Evolutionary conservation across 805 yeast genomes (phyloP), one percentile per base, ranked within the genome.

Genomic region (Saturnispora bothae): DNA sequence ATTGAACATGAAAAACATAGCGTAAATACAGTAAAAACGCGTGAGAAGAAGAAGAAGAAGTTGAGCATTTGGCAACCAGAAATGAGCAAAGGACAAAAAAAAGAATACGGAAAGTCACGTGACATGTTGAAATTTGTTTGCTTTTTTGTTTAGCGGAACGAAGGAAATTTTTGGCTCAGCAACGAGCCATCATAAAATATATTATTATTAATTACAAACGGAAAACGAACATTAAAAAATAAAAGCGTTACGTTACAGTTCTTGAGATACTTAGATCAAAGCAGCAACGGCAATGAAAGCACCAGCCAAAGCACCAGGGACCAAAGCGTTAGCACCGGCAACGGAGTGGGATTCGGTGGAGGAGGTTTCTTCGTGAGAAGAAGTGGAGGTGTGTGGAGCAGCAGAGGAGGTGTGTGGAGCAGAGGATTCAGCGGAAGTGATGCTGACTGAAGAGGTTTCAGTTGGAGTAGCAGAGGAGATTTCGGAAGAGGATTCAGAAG

Each of bases 231-330:
- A 33, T 19, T n/a, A 20, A 36, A 26, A 22, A 25, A 31, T 22
- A 22, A 16, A 31, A 3, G 14, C 4, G n/a, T n/a, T n/a, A n/a
- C n/a, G n/a, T n/a, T n/a, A n/a, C n/a, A n/a, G n/a, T n/a, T n/a
- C n/a, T n/a, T 15, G 16, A n/a, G 12, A n/a, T 28, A 31, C 40
- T 46, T 42, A 55, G 31, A 54, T 42, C 20, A 53, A 42, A 39
- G 54, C 56, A 40, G 53, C 21, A 13, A 43, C 41, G 37, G 48
- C 45, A 21, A 37, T 25, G 14, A 54, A 41, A 31, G 46, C 46
- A 13, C 50, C 36, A 14, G 46, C 48, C 14, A 45, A 33, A 19
- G 45, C 45, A 35, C 42, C 44, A 26, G 49, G 44, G 16, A 40
- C 48, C 39, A 39, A 20, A 26, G 42, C 31, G 18, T 41, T 43